Conservation (phyloP, 352 stramenopile species). For the Phytopythium delawarense region DNA sequence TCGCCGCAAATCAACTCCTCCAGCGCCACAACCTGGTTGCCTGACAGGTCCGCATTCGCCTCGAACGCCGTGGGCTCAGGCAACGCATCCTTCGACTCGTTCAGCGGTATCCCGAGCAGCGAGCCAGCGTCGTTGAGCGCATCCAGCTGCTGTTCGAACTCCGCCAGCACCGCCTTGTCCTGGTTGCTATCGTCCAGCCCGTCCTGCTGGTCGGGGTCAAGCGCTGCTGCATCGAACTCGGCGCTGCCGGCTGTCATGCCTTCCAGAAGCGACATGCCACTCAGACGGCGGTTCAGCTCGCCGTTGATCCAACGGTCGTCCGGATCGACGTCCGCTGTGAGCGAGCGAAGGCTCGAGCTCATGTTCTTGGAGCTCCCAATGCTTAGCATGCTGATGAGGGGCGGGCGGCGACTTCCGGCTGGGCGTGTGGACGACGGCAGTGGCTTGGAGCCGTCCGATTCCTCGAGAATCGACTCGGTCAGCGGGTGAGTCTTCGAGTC, state of each 20-base stretch:
- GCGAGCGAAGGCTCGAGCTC: slow-evolving; percentile 45
- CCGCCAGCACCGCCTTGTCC: not conserved
- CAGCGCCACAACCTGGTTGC: slow-evolving; percentile 16
- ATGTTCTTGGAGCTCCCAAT: slow-evolving; percentile 38
- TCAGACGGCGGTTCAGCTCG: slow-evolving; percentile 40
- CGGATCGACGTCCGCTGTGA: slow-evolving; percentile 43
- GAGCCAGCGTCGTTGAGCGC: slow-evolving; percentile 34
- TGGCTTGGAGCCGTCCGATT: slow-evolving; percentile 18
- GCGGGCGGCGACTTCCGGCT: slow-evolving; percentile 11
- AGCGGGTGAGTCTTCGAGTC: slow-evolving; percentile 20
- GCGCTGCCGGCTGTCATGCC: slow-evolving; percentile 21
- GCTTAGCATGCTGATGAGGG: slow-evolving; percentile 52
- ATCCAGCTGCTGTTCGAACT: slow-evolving; percentile 24
- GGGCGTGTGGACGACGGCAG: slow-evolving; percentile 1
- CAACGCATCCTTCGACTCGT: slow-evolving; percentile 4
- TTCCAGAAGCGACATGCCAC: slow-evolving; percentile 41
- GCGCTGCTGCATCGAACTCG: slow-evolving; percentile 21
- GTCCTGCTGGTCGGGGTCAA: slow-evolving; percentile 15
- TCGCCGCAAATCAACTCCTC: slow-evolving; percentile 39
- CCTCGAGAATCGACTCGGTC: slow-evolving; percentile 9
- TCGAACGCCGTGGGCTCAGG: not conserved
- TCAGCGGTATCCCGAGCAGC: slow-evolving; percentile 24
- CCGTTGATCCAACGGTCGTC: slow-evolving; percentile 48
- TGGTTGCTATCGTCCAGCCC: slow-evolving; percentile 1
- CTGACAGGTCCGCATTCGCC: not conserved